These are phyloP conservation scores for Myxozyma monticola DNA, from an alignment of 805 yeast species.

Conservation along the genomic window DNA sequence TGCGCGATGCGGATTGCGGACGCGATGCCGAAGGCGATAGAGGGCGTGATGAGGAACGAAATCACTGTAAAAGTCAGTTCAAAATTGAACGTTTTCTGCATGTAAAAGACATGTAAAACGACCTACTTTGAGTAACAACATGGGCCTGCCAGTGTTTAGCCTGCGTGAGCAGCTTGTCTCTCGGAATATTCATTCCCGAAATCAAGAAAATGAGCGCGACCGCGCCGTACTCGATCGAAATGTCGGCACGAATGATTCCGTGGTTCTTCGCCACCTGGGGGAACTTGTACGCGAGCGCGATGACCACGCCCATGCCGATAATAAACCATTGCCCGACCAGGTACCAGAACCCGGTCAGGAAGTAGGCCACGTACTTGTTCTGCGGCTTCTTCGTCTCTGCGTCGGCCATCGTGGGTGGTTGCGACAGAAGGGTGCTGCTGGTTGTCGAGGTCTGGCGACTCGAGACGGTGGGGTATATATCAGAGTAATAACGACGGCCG, in stretches of 20 bases:
- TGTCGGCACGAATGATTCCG: conserved; percentile 72
- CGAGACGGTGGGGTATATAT: no score
- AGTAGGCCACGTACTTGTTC: neutral
- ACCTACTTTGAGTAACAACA: conserved; percentile 52
- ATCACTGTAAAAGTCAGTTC: conserved; percentile 38
- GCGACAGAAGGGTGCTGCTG: neutral
- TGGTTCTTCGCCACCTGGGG: conserved; percentile 84
- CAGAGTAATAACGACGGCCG: no score
- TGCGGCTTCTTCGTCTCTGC: neutral
- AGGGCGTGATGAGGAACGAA: conserved; percentile 69
- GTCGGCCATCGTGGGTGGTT: conserved; percentile 1
- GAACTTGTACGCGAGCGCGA: conserved; percentile 72
- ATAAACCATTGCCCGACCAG: conserved; percentile 63
- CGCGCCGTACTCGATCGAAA: conserved; percentile 79
- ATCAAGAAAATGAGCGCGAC: conserved; percentile 82
- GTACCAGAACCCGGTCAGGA: conserved; percentile 2
- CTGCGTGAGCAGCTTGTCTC: conserved; percentile 60
- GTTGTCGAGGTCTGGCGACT: no score
- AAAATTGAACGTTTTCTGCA: neutral
- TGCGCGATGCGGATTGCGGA: conserved; percentile 62
- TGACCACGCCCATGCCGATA: conserved; percentile 64
- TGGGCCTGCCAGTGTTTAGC: conserved; percentile 82
- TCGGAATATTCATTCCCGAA: conserved; percentile 76
- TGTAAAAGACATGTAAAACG: neutral
- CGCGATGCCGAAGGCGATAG: conserved; percentile 71